A percentile compares a stretch with the other conserved stretches of the same genome.
phyloP scores from a whole-genome alignment of 1,139 yeast genomes.

The Yamadazyma taylorii region DNA sequence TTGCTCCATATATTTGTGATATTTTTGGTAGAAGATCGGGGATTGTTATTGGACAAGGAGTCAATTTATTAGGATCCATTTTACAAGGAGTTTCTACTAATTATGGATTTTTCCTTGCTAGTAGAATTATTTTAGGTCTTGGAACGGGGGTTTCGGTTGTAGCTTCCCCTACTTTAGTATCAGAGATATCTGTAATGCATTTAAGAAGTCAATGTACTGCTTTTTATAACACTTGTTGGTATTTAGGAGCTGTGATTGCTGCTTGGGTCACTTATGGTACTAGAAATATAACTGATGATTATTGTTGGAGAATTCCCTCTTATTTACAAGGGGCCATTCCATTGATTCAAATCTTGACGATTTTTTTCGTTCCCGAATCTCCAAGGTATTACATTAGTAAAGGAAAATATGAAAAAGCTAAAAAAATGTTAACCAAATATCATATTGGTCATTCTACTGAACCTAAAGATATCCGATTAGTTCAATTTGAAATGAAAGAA shows the following conservation, averaged over 20 bases:
- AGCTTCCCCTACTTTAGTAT: slow-evolving; percentile 67
- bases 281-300: slow-evolving; percentile 45
- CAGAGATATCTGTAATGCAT: slow-evolving; percentile 64
- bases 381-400: slow-evolving; percentile 48
- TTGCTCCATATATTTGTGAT: slow-evolving; percentile 27
- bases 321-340: slow-evolving; percentile 36
- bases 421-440: slow-evolving; percentile 7
- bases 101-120: slow-evolving; percentile 49
- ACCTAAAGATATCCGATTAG: slow-evolving; percentile 25
- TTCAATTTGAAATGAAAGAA: slow-evolving; percentile 11
- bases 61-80: slow-evolving; percentile 45
- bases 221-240: slow-evolving; percentile 62
- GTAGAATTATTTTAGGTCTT: slow-evolving; percentile 64
- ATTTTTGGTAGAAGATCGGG: slow-evolving; percentile 34
- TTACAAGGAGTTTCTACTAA: slow-evolving; percentile 45
- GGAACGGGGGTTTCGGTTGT: slow-evolving; percentile 73
- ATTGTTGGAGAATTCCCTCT: slow-evolving; percentile 40
- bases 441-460: slow-evolving; percentile 40
- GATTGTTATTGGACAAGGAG: slow-evolving; percentile 25
- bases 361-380: slow-evolving; percentile 55
- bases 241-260: slow-evolving; percentile 60
- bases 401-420: slow-evolving; percentile 36
- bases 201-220: slow-evolving; percentile 68
- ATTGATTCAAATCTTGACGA: slow-evolving; percentile 17
- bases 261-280: slow-evolving; percentile 65